phyloP scores from a whole-genome alignment of 768 basidiomycete species.

The Auricularia sp. region DNA sequence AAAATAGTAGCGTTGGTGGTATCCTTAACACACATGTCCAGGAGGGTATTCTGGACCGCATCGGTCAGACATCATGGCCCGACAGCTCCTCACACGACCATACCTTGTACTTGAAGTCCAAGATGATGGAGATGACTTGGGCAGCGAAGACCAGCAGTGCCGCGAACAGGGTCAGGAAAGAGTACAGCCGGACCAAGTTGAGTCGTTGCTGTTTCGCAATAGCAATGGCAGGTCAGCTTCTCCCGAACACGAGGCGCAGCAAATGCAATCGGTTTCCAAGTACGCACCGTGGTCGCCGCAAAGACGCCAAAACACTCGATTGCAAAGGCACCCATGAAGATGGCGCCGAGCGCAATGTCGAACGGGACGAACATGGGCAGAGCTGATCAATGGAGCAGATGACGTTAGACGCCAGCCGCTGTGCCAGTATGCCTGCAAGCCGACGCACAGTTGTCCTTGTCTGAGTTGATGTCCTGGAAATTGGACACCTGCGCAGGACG shows the following conservation, averaged over 20 bases:
- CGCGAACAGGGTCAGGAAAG: conserved; percentile 37
- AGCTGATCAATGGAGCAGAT: conserved; percentile 8
- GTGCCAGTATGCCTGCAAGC: not conserved
- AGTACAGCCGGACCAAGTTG: conserved; percentile 42
- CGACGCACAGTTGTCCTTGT: conserved; percentile 35
- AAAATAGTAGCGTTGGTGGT: conserved; percentile 24
- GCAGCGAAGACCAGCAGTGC: conserved; percentile 40
- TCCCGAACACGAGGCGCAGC: not conserved
- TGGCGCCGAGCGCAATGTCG: conserved; percentile 47
- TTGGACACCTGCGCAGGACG: conserved; percentile 40
- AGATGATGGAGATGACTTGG: conserved; percentile 44
- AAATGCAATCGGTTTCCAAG: too few species aligned
- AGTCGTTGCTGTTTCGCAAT: conserved; percentile 39
- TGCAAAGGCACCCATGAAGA: conserved; percentile 40
- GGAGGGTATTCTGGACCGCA: conserved; percentile 35
- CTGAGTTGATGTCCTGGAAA: conserved; percentile 43
- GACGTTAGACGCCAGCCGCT: not conserved
- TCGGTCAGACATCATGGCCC: not conserved
- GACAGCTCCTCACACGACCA: not conserved
- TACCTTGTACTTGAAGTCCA: conserved; percentile 64
- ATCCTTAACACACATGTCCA: conserved; percentile 41
- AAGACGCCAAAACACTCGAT: conserved; percentile 49
- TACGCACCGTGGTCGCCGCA: conserved; percentile 41
- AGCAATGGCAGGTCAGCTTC: not conserved
- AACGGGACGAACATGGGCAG: conserved; percentile 39